Percentiles rank a stretch among this genome's conserved stretches.
These are phyloP conservation scores for Auricularia auricula-judae DNA, from an alignment of 768 basidiomycete species.

Conservation along the genomic window DNA sequence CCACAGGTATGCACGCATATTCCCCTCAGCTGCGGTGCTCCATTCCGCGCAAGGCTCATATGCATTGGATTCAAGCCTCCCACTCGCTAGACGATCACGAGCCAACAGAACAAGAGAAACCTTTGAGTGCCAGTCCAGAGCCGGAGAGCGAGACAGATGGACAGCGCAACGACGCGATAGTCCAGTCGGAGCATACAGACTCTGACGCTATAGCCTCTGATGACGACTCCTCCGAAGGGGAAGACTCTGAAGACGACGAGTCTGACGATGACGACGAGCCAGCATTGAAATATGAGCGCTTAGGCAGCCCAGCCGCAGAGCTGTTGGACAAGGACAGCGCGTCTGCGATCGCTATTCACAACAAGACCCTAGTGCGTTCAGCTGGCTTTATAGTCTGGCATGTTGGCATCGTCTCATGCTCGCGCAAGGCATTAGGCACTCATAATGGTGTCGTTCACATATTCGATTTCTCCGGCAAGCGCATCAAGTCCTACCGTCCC, in stretches of 20 bases:
- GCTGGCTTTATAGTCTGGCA: background rate
- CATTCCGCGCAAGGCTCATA: too few species aligned
- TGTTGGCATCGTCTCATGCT: background rate
- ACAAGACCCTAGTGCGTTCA: constrained; percentile 54
- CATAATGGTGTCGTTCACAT: constrained; percentile 90
- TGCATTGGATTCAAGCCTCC: background rate
- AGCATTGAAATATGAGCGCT: constrained; percentile 79
- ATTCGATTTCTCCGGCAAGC: constrained; percentile 63
- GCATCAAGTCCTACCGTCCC: constrained; percentile 82
- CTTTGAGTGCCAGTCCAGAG: background rate
- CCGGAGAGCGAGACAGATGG: constrained; percentile 5
- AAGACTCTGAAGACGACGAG: constrained; percentile 39
- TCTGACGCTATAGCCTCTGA: background rate
- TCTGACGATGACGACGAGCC: constrained; percentile 85
- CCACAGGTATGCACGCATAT: too few species aligned
- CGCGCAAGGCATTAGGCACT: constrained; percentile 72
- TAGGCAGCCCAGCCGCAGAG: constrained; percentile 61
- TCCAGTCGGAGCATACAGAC: background rate
- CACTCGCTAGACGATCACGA: background rate
- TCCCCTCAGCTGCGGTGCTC: too few species aligned
- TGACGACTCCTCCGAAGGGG: constrained; percentile 21
- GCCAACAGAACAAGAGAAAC: background rate
- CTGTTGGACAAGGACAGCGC: constrained; percentile 83
- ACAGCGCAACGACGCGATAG: constrained; percentile 6
- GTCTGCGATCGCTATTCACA: constrained; percentile 67